Evolutionary conservation across 1,284 basidiomycete species (phyloP).

Genomic region (Chiua sp.): DNA sequence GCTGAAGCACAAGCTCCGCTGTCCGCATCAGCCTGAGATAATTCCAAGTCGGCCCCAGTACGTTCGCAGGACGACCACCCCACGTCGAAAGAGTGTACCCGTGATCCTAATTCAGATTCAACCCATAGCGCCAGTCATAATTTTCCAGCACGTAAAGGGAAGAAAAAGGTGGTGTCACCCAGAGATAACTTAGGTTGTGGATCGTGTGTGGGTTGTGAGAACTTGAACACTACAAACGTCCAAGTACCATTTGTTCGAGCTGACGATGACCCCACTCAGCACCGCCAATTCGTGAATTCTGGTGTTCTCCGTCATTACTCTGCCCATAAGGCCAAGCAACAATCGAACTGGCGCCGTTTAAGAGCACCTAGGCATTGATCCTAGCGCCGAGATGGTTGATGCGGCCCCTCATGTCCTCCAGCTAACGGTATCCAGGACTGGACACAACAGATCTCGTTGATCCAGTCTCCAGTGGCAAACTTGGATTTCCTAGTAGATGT

Average conservation of each 20-base stretch:
- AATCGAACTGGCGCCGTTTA: constrained; percentile 63
- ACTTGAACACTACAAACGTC: background rate
- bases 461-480: constrained; percentile 61
- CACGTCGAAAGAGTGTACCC: constrained; percentile 25
- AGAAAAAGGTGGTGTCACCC: constrained; percentile 18
- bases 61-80: too few species aligned
- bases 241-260: constrained; percentile 57
- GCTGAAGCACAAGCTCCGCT: background rate
- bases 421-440: background rate
- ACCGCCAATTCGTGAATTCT: too few species aligned
- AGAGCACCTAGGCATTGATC: constrained; percentile 74
- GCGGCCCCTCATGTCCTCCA: constrained; percentile 52
- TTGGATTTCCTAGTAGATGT: constrained; percentile 56
- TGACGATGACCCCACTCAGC: too few species aligned
- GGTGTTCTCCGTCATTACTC: too few species aligned
- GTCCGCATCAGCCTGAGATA: background rate
- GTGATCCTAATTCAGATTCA: constrained; percentile 11
- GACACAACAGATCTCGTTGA: constrained; percentile 44
- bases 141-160: constrained; percentile 23
- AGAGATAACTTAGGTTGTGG: constrained; percentile 2
- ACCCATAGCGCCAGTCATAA: background rate
- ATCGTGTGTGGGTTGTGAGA: background rate
- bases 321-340: constrained; percentile 66
- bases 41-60: background rate
- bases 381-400: constrained; percentile 74